These are phyloP conservation scores for Tylopilus sp. DNA, from an alignment of 1,284 basidiomycete species.

Conservation along the genomic window DNA sequence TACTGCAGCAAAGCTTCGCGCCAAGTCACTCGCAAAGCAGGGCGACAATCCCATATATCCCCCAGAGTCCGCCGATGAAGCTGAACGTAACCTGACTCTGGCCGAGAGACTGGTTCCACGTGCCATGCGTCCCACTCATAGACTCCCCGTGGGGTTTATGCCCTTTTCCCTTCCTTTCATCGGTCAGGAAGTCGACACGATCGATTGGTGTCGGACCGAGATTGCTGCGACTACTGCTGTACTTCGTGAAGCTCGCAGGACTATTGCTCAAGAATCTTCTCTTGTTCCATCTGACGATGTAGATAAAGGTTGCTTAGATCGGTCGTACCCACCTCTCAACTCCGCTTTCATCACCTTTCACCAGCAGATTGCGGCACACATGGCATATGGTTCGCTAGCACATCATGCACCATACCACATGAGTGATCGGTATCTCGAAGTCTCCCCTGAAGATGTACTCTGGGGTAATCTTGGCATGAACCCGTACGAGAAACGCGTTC, in stretches of 20 bases:
- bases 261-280: slow-evolving; percentile 27
- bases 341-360: slow-evolving; percentile 94
- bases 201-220: slow-evolving; percentile 83
- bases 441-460: slow-evolving; percentile 83
- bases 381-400: slow-evolving; percentile 68
- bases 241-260: slow-evolving; percentile 48
- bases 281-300: slow-evolving; percentile 12
- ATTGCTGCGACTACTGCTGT: slow-evolving; percentile 52
- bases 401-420: slow-evolving; percentile 82
- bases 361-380: slow-evolving; percentile 89
- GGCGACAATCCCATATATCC: slow-evolving; percentile 16
- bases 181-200: slow-evolving; percentile 85
- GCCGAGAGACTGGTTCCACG: slow-evolving; percentile 62
- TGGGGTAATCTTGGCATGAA: slow-evolving; percentile 89
- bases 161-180: slow-evolving; percentile 63
- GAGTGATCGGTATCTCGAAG: slow-evolving; percentile 62
- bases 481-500: slow-evolving; percentile 79
- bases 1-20: slow-evolving; percentile 65
- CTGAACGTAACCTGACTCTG: slow-evolving; percentile 44
- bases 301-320: slow-evolving; percentile 22
- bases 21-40: slow-evolving; percentile 45
- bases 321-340: slow-evolving; percentile 68
- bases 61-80: slow-evolving; percentile 27
- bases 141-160: slow-evolving; percentile 54
- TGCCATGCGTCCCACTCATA: slow-evolving; percentile 76